Conservation (phyloP, 495 filamentous ascomycete genomes). For the Cercophora scortea region DNA sequence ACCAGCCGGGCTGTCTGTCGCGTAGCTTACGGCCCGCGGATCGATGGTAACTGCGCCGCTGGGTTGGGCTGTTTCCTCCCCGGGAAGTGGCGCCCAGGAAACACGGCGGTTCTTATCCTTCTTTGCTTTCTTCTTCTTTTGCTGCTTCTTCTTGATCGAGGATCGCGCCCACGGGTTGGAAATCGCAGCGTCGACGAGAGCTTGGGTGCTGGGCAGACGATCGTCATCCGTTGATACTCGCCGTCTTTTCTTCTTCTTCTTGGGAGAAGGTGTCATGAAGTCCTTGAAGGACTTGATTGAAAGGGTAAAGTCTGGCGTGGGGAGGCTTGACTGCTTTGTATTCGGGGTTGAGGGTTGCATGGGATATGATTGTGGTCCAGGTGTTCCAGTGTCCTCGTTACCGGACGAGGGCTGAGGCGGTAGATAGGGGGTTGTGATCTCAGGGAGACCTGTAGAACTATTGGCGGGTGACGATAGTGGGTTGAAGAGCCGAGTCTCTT, state of each 20-base stretch:
- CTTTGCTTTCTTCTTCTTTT: conserved; percentile 1
- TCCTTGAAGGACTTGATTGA: conserved; percentile 23
- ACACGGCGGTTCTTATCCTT: conserved; percentile 13
- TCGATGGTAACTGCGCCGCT: background rate
- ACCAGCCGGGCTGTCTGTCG: background rate
- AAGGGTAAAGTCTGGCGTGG: conserved; percentile 21
- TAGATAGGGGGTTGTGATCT: background rate
- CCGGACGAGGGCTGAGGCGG: background rate
- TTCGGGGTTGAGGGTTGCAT: conserved; percentile 18
- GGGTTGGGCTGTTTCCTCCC: conserved; percentile 3
- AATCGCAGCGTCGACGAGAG: conserved; percentile 14
- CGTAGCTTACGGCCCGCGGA: too few relatives aligned
- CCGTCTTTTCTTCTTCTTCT: background rate
- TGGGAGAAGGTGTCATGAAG: conserved; percentile 22
- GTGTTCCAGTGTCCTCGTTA: background rate
- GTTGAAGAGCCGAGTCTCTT: conserved; percentile 2
- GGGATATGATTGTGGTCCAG: background rate
- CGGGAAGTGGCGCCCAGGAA: conserved; percentile 17
- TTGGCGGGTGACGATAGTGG: conserved; percentile 11
- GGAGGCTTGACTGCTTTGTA: conserved; percentile 14
- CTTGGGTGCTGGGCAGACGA: conserved; percentile 14
- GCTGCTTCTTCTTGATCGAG: conserved; percentile 1
- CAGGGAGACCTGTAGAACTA: conserved; percentile 3
- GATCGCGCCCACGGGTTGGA: conserved; percentile 18
- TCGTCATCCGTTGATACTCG: conserved; percentile 9